Evolutionary conservation across 257 asterid species (phyloP), one percentile per base, ranked within the genome.

Genomic region (Thymus quinquecostatus): DNA sequence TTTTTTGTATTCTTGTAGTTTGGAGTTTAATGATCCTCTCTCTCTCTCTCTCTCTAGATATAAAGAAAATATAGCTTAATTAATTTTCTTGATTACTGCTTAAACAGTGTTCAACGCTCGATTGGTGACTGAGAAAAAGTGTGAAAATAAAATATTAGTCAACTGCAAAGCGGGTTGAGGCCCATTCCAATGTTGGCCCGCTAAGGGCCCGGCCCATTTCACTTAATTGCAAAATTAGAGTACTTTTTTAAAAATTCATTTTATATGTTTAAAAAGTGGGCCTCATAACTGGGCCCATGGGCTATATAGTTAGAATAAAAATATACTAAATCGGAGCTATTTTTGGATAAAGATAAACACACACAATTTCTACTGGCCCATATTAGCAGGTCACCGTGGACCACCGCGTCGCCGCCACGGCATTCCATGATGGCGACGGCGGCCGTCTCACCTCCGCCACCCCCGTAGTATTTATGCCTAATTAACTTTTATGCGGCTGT

Each of bases 401-500:
- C 68, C 80, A 76, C 76, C 55, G 21, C 70, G 62, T 40, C 47
- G 55, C 77, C 77, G 53, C 71, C 64, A 57, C 75, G 75, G 75
- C 70, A n/a, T 5, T 11, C 40, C 81, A 58, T 57, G 77, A 76
- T 57, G 27, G 57, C 73, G 69, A 76, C 73, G 44, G 6, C 44
- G 3, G 66, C 66, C 70, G 53, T 75, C 11, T 14, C 61, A 21
- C 72, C 51, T 63, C 63, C 72, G 67, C 67, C 56, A 57, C 3
- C 38, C 29, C 28, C 40, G 44, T 13, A 3, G n/a, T 60, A 28
- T 58, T 32, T 60, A 48, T n/a, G 56, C 57, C 57, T 36, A 62
- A 62, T 27, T 48, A 50, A 53, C 21, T 60, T 47, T 60, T 27
- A 61, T 34, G 44, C 28, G 55, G 63, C 21, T 36, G 69, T 61